A percentile compares a stretch with the other conserved stretches of the same genome.
Evolutionary conservation across 805 yeast species (phyloP).

Genomic region (Candida patagonica): DNA sequence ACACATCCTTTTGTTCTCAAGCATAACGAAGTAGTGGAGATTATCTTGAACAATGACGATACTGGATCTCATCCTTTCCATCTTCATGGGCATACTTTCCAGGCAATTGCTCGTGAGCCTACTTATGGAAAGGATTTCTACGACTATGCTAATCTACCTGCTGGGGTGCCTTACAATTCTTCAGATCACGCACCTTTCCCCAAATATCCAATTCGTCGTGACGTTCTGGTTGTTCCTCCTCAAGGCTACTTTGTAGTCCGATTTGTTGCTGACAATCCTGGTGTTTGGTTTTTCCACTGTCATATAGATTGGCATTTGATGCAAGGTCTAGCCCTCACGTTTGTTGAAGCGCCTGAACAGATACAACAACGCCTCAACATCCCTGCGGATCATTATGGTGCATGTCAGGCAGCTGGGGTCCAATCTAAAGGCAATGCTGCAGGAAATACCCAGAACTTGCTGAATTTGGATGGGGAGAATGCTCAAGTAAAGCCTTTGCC

Average conservation of each 20-base stretch:
- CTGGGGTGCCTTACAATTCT: slow-evolving; percentile 44
- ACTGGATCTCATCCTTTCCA: slow-evolving; percentile 97
- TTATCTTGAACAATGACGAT: slow-evolving; percentile 77
- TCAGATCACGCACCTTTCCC: slow-evolving; percentile 40
- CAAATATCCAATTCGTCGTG: slow-evolving; percentile 75
- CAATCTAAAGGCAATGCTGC: slow-evolving; percentile 79
- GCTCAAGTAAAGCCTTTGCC: slow-evolving; percentile 63
- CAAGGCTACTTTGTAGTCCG: slow-evolving; percentile 80
- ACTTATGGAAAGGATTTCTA: slow-evolving; percentile 35
- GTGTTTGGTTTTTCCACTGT: slow-evolving; percentile 98
- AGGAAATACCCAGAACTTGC: slow-evolving; percentile 51
- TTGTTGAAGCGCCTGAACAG: slow-evolving; percentile 75
- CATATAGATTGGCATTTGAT: slow-evolving; percentile 97
- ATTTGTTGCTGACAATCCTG: slow-evolving; percentile 90
- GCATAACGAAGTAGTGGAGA: slow-evolving; percentile 60
- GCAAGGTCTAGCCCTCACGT: slow-evolving; percentile 78
- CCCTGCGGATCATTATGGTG: slow-evolving; percentile 48
- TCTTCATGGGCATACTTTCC: slow-evolving; percentile 90
- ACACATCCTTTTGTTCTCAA: slow-evolving; percentile 67
- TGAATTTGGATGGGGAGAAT: slow-evolving; percentile 68
- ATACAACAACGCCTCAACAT: slow-evolving; percentile 50
- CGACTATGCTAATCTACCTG: slow-evolving; percentile 34
- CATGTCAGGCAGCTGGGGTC: slow-evolving; percentile 52
- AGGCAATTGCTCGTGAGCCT: slow-evolving; percentile 63
- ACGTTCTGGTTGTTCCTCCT: slow-evolving; percentile 67